Evolutionary conservation across 441 rosid species (phyloP).

Genomic region (Erysimum pusillum): DNA sequence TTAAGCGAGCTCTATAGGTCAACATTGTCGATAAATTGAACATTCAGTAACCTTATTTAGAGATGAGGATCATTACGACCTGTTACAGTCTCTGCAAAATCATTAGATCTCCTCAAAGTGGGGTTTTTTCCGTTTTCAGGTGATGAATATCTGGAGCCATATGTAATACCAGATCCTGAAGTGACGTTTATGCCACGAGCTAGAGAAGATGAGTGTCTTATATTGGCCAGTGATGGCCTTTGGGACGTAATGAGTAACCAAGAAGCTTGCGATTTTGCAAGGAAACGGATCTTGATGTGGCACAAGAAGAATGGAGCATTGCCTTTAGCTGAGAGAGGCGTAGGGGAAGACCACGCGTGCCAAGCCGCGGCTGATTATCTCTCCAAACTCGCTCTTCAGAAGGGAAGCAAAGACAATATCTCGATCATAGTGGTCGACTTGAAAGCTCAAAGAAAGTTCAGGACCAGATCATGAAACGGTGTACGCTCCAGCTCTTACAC

Average conservation of each 20-base stretch:
- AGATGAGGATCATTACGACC: conserved; percentile 8
- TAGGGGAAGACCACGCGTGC: conserved; percentile 71
- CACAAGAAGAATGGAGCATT: conserved; percentile 73
- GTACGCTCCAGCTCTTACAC: conserved; percentile 38
- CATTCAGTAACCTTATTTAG: conserved; percentile 3
- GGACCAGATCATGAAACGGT: conserved; percentile 61
- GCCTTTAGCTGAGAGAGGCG: conserved; percentile 61
- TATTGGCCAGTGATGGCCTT: conserved; percentile 84
- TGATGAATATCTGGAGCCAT: conserved; percentile 84
- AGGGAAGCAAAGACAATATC: conserved; percentile 85
- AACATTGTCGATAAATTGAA: background rate
- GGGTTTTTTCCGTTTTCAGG: conserved; percentile 52
- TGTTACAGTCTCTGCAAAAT: conserved; percentile 13
- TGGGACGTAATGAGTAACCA: conserved; percentile 90
- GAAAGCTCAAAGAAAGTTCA: conserved; percentile 84
- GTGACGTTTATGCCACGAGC: conserved; percentile 80
- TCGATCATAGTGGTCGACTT: conserved; percentile 85
- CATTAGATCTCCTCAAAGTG: conserved; percentile 3
- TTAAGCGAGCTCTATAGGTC: conserved; percentile 5
- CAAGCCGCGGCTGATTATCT: conserved; percentile 87
- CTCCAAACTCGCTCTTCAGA: conserved; percentile 71
- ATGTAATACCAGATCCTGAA: conserved; percentile 87
- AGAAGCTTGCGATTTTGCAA: conserved; percentile 83
- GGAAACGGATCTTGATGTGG: conserved; percentile 73
- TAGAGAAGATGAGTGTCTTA: conserved; percentile 82